These are phyloP conservation scores for Pleurozium schreberi DNA, from an alignment of 225 moss, liverwort and hornwort genomes.

Conservation along the genomic window DNA sequence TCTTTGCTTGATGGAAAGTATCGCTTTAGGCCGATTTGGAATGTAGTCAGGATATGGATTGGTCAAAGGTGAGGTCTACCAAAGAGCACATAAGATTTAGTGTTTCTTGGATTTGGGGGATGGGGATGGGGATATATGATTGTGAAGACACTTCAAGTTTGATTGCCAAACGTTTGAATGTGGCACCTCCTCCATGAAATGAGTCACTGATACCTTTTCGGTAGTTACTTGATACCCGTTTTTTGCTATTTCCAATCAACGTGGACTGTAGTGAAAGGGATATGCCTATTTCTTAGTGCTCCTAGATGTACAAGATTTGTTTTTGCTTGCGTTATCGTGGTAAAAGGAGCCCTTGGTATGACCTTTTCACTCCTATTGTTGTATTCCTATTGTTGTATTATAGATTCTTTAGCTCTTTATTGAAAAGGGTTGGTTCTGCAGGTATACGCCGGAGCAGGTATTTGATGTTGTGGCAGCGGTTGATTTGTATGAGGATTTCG, in stretches of 20 bases:
- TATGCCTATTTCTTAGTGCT: not conserved
- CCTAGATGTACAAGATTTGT: not conserved
- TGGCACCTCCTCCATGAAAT: not conserved
- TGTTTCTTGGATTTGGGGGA: not conserved
- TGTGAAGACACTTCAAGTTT: not conserved
- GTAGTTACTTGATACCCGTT: not conserved
- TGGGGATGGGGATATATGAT: not conserved
- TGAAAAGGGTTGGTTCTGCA: slow-evolving; percentile 13
- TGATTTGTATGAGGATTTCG: slow-evolving; percentile 93
- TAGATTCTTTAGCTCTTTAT: not conserved
- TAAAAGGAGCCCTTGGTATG: not conserved
- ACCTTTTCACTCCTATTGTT: not conserved
- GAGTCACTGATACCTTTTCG: not conserved
- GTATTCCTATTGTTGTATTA: not conserved
- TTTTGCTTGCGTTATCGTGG: not conserved
- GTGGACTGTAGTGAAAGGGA: not conserved
- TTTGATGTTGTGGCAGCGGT: slow-evolving; percentile 92
- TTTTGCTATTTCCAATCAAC: not conserved
- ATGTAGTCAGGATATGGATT: not conserved
- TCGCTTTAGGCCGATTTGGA: not conserved
- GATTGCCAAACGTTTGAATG: not conserved
- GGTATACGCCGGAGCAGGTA: slow-evolving; percentile 92
- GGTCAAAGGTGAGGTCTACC: not conserved
- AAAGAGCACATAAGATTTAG: not conserved
- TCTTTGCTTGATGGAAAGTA: not conserved